Evolutionary conservation across 1,284 basidiomycete genomes (phyloP).

Genomic region (Sparassis latifolia): DNA sequence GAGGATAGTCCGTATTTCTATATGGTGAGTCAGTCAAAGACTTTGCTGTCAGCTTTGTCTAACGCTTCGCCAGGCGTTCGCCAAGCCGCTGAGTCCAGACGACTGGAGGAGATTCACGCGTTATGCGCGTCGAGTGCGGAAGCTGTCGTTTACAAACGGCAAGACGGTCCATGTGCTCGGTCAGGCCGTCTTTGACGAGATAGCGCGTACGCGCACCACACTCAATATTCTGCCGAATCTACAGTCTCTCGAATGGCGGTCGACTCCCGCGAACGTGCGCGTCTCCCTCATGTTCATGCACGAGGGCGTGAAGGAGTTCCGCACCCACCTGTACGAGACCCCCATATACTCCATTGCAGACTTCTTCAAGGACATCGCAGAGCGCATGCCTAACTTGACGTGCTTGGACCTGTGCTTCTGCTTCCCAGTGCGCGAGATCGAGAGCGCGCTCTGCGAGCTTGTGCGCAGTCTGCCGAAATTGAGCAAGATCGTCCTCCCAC

Average conservation of each 20-base stretch:
- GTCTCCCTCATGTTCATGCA: constrained; percentile 41
- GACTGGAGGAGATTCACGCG: constrained; percentile 53
- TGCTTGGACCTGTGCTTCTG: constrained; percentile 36
- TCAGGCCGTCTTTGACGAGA: constrained; percentile 38
- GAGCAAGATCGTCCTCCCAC: constrained; percentile 42
- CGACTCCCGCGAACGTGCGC: constrained; percentile 20
- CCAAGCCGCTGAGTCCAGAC: constrained; percentile 34
- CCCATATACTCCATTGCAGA: constrained; percentile 18
- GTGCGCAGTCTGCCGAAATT: constrained; percentile 38
- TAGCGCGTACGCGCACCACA: constrained; percentile 46
- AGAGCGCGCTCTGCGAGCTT: constrained; percentile 31
- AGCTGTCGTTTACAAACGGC: constrained; percentile 13
- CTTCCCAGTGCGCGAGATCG: constrained; percentile 30
- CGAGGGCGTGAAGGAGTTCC: constrained; percentile 30
- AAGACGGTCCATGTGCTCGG: neutral
- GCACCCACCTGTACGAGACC: constrained; percentile 19
- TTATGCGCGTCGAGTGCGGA: constrained; percentile 49
- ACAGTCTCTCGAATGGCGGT: constrained; percentile 36
- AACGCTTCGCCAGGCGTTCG: constrained; percentile 30
- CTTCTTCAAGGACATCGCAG: constrained; percentile 43
- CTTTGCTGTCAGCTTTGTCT: too few species aligned
- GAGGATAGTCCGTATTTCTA: too few species aligned
- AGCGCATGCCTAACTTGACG: constrained; percentile 45
- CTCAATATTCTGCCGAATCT: constrained; percentile 49
- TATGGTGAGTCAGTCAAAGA: too few species aligned